A percentile compares a stretch with the other conserved stretches of the same genome.
Conservation (phyloP, 2,329 filamentous ascomycete genomes). For the Mariannaea elegans region DNA sequence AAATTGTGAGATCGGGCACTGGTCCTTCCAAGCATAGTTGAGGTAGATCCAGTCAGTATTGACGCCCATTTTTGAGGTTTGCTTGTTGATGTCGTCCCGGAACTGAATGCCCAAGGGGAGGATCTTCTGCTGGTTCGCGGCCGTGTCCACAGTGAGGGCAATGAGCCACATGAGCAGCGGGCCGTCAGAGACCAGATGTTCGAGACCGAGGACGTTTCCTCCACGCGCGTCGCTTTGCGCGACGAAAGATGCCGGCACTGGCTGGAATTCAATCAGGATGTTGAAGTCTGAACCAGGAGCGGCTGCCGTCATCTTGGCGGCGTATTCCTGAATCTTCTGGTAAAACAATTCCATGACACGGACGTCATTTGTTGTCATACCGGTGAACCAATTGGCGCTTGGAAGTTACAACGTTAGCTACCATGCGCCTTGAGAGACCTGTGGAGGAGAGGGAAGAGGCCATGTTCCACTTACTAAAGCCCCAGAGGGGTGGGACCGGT, state of each 20-base stretch:
- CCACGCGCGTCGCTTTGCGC: conserved; percentile 34
- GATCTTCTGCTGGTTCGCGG: conserved; percentile 34
- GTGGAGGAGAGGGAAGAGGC: too few species aligned
- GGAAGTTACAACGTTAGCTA: neutral
- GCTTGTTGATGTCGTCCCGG: conserved; percentile 29
- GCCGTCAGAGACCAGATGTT: conserved; percentile 40
- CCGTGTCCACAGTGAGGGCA: conserved; percentile 47
- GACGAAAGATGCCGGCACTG: conserved; percentile 38
- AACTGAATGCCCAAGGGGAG: neutral
- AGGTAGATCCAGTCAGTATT: conserved; percentile 49
- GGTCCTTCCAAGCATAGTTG: conserved; percentile 51
- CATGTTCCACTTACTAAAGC: too few species aligned
- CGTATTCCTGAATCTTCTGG: neutral
- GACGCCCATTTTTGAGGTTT: conserved; percentile 38
- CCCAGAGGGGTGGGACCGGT: too few species aligned
- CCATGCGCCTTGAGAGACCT: too few species aligned
- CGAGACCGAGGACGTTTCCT: conserved; percentile 47
- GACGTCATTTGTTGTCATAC: too few species aligned
- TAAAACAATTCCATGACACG: too few species aligned
- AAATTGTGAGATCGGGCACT: conserved; percentile 50
- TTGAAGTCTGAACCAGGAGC: conserved; percentile 37
- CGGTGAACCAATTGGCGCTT: neutral
- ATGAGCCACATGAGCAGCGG: conserved; percentile 48
- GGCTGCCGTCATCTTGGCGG: conserved; percentile 32
- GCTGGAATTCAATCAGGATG: conserved; percentile 40